phyloP scores from a whole-genome alignment of 208 protist genomes.

The Acanthamoeba healyi region DNA sequence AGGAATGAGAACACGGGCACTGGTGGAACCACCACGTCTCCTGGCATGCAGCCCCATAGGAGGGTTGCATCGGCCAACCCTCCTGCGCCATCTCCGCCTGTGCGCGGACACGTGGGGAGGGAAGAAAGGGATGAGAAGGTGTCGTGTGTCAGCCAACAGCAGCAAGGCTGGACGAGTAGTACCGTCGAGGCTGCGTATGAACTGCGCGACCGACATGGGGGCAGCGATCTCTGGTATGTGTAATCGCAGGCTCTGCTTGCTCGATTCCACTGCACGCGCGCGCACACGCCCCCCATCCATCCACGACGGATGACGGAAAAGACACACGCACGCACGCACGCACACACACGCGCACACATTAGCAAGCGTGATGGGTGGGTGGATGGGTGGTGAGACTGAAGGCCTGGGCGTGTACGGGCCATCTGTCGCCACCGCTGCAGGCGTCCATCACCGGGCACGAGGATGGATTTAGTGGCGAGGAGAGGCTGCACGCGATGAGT shows the following conservation, averaged over 20 bases:
- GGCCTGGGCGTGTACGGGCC: not conserved
- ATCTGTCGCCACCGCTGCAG: constrained; percentile 32
- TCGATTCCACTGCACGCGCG: not conserved
- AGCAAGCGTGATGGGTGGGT: not conserved
- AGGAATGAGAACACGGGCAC: constrained; percentile 10
- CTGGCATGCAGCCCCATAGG: constrained; percentile 59
- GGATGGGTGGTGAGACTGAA: not conserved
- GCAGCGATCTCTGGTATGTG: not conserved
- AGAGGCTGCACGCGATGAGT: not conserved
- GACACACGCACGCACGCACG: too few species aligned
- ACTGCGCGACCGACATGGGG: not conserved
- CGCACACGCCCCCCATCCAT: not conserved
- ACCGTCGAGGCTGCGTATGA: not conserved
- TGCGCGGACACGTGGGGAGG: not conserved
- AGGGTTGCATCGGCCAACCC: not conserved
- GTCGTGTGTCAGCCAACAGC: not conserved
- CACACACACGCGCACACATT: too few species aligned
- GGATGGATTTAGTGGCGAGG: not conserved
- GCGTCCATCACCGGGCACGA: not conserved
- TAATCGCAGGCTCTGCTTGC: constrained; percentile 52
- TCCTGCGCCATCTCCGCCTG: not conserved
- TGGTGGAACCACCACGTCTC: not conserved
- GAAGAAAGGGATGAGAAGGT: not conserved
- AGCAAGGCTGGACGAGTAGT: not conserved
- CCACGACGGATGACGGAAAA: not conserved